Percentiles rank a stretch among this genome's conserved stretches.
Evolutionary conservation across 2,329 filamentous ascomycete species (phyloP).

Genomic region (Alternaria sp.): DNA sequence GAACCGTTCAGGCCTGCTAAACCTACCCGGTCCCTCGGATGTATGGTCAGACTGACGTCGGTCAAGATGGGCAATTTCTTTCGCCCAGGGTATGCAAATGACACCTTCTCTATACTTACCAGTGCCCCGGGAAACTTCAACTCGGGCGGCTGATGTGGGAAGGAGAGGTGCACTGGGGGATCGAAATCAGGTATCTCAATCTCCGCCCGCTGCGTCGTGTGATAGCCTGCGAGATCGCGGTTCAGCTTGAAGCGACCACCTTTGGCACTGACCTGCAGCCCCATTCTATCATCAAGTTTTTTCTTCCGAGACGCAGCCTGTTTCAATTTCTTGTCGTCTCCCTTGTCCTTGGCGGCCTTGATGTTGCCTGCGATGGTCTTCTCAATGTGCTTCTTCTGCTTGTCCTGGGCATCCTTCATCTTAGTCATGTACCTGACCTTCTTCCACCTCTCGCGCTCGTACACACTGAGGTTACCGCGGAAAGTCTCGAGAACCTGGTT

Average conservation of each 20-base stretch:
- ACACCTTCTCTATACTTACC: constrained; percentile 72
- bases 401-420: constrained; percentile 83
- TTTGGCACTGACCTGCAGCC: constrained; percentile 72
- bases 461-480: constrained; percentile 74
- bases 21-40: constrained; percentile 75
- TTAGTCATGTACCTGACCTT: constrained; percentile 71
- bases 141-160: constrained; percentile 68
- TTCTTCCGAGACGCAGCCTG: constrained; percentile 85
- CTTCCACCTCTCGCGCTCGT: constrained; percentile 71
- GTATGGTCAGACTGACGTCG: constrained; percentile 70
- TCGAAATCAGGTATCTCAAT: constrained; percentile 73
- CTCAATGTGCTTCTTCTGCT: constrained; percentile 80
- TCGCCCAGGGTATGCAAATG: constrained; percentile 65
- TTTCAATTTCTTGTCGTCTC: constrained; percentile 85
- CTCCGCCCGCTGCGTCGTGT: constrained; percentile 62
- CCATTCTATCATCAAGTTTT: constrained; percentile 82
- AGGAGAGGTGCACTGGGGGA: constrained; percentile 62
- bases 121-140: constrained; percentile 77
- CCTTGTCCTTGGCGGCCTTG: constrained; percentile 75
- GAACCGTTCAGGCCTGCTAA: constrained; percentile 80
- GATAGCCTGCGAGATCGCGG: constrained; percentile 65
- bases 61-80: constrained; percentile 59
- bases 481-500: constrained; percentile 76
- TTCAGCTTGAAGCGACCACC: constrained; percentile 83
- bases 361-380: constrained; percentile 77